Conservation (phyloP, 164 flowering plant species). For the Houttuynia cordata region DNA sequence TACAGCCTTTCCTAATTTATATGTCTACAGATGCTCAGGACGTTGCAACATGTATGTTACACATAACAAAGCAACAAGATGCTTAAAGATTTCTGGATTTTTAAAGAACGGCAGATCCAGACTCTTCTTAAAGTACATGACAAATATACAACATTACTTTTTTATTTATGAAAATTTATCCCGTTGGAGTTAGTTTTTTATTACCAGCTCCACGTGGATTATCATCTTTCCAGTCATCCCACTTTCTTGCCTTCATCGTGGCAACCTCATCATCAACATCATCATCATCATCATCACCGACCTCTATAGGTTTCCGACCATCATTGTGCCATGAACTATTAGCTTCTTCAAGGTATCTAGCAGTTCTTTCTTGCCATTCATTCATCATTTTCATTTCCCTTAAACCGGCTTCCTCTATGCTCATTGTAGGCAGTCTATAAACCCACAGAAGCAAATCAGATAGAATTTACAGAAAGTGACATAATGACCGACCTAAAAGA, state of each 20-base stretch:
- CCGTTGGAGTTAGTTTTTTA: conserved; percentile 94
- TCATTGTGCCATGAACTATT: conserved; percentile 87
- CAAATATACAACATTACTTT: no score
- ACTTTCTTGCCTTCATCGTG: conserved; percentile 75
- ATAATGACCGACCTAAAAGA: not conserved
- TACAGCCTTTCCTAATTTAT: no score
- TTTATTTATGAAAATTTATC: conserved; percentile 20
- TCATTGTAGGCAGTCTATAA: conserved; percentile 90
- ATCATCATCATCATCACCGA: conserved; percentile 30
- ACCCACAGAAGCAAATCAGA: not conserved
- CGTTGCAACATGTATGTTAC: no score
- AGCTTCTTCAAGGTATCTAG: conserved; percentile 65
- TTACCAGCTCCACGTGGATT: conserved; percentile 98
- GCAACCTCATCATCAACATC: conserved; percentile 80
- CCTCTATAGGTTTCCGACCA: conserved; percentile 10
- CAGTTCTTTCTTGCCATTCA: conserved; percentile 75
- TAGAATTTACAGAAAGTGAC: no score
- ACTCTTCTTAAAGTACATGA: no score
- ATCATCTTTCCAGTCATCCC: conserved; percentile 99
- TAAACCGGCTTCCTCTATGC: conserved; percentile 96
- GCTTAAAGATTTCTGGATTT: no score
- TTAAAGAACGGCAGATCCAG: no score
- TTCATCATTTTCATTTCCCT: conserved; percentile 95
- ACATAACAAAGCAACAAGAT: no score
- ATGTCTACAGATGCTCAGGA: no score